phyloP scores from a whole-genome alignment of 306 rosid genomes.

The Abrus pulchellus region DNA sequence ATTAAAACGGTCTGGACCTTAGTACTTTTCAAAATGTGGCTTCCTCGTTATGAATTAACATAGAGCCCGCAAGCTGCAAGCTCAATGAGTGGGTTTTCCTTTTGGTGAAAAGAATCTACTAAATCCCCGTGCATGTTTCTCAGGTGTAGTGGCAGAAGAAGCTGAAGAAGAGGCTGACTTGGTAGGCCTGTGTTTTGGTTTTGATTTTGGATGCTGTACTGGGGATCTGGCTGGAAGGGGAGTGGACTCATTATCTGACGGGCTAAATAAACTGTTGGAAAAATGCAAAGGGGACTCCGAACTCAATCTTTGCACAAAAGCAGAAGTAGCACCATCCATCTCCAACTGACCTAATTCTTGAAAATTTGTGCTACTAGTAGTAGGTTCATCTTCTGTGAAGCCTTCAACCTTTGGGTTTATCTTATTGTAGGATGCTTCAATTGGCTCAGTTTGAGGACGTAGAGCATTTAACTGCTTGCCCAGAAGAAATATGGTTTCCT shows the following conservation, averaged over 20 bases:
- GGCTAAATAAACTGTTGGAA: slow-evolving; percentile 62
- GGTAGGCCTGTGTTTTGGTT: slow-evolving; percentile 77
- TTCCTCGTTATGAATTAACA: slow-evolving; percentile 41
- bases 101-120: slow-evolving; percentile 97
- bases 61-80: slow-evolving; percentile 53
- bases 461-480: slow-evolving; percentile 89
- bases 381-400: slow-evolving; percentile 59
- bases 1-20: slow-evolving; percentile 44
- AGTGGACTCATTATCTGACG: slow-evolving; percentile 69
- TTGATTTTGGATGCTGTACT: slow-evolving; percentile 62
- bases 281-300: slow-evolving; percentile 70
- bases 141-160: slow-evolving; percentile 82
- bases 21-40: slow-evolving; percentile 51
- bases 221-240: slow-evolving; percentile 64
- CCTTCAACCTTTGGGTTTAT: slow-evolving; percentile 65
- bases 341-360: slow-evolving; percentile 63
- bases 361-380: slow-evolving; percentile 60
- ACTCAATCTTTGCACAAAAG: slow-evolving; percentile 55
- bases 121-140: slow-evolving; percentile 84
- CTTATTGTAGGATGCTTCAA: slow-evolving; percentile 61
- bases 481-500: slow-evolving; percentile 94
- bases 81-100: slow-evolving; percentile 73
- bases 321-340: slow-evolving; percentile 60
- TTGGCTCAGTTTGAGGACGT: slow-evolving; percentile 76
- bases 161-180: slow-evolving; percentile 82